A percentile compares a stretch with the other conserved stretches of the same genome.
phyloP scores from a whole-genome alignment of 164 flowering plant genomes.

The Taxillus chinensis region DNA sequence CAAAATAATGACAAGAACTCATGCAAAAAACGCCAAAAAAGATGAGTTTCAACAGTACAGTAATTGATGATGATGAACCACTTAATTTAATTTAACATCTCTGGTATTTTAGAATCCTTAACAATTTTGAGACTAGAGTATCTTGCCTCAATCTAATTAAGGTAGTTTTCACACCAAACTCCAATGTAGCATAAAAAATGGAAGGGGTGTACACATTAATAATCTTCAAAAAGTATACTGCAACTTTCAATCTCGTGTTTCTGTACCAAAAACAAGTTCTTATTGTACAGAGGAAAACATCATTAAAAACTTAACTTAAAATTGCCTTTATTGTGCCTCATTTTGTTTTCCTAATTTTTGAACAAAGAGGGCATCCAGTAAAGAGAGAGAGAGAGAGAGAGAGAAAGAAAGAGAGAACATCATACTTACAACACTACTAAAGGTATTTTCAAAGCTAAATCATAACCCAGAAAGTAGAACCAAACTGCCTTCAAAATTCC shows the following conservation, averaged over 20 bases:
- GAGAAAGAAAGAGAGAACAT: neutral
- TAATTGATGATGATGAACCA: too few relatives aligned
- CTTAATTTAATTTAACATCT: too few relatives aligned
- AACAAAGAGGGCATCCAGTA: neutral
- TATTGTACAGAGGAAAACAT: neutral
- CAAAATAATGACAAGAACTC: neutral
- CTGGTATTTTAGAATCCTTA: too few relatives aligned
- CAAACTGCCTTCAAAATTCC: conserved; percentile 34
- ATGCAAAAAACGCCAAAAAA: neutral
- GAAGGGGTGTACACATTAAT: neutral
- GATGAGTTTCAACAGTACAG: too few relatives aligned
- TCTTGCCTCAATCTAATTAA: too few relatives aligned
- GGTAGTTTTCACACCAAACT: too few relatives aligned
- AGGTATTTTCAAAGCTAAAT: conserved; percentile 61
- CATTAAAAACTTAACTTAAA: neutral
- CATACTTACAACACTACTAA: conserved; percentile 62
- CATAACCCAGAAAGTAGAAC: conserved; percentile 42
- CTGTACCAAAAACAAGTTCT: too few relatives aligned
- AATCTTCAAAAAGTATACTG: too few relatives aligned
- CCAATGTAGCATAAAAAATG: neutral
- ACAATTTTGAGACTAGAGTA: too few relatives aligned
- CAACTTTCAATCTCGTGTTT: too few relatives aligned
- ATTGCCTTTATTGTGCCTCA: neutral
- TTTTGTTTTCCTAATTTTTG: neutral
- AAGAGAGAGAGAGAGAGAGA: conserved; percentile 2